Base-by-base conservation (phyloP, 495 filamentous ascomycete species). In the Penicillium steckii region DNA sequence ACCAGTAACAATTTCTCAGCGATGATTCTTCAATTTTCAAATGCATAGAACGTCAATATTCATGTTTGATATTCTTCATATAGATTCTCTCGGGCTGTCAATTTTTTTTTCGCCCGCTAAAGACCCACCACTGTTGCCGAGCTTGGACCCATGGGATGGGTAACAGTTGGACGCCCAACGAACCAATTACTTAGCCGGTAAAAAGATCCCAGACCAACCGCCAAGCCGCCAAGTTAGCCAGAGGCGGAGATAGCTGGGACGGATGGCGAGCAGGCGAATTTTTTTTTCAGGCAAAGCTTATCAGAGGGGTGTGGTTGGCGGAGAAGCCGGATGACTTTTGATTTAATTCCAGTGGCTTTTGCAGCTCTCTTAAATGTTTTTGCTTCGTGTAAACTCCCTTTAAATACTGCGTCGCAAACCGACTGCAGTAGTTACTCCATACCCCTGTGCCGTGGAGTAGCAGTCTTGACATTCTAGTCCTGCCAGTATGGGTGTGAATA, bases 401-500 rank as follows among this genome's bases (percentile, higher is more conserved):
- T 44, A 48, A 56, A 51, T 50, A 37, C 33, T 15, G 43, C 33
- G 43, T 54, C 50, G 45, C 49, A 35, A 0, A 33, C 19, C 24
- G 41, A 45, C 44, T 33, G 42, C 23, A 32, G 55, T 27, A 44
- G 43, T 48, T 33, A 54, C 15, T 15, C 33, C 29, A 53, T 50
- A 60, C 43, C 44, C 56, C 40, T n/a, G 53, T 33, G 24, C 40
- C 42, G 25, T 26, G 24, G 22, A 40, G 19, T 15, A 26, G 30
- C 18, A 21, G 47, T 24, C 27, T 49, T 6, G 27, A 46, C 24
- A 15, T 2, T 4, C 41, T 19, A 12, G 29, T 23, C 47, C 21
- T 45, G 3, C 18, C 45, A 45, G 9, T 32, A 72, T 74, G 69
- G 61, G 58, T 9, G 33, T 68, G 25, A 75, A 75, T 63, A 67